Evolutionary conservation across 2,329 filamentous ascomycete species (phyloP).

Genomic region (Sarocladiaceae sp.): DNA sequence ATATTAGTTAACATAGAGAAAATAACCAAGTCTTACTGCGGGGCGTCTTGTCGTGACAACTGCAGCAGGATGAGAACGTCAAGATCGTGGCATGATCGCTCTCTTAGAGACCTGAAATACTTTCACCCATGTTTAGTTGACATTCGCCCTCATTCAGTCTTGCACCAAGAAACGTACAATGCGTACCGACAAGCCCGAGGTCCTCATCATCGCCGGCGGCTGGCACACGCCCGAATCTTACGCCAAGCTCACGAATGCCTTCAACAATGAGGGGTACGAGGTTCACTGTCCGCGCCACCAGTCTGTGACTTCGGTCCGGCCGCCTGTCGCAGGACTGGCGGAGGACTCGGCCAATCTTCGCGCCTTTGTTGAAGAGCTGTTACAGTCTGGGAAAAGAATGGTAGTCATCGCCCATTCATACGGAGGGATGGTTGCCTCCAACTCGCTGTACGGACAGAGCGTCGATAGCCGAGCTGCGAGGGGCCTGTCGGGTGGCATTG

Average conservation of each 20-base stretch:
- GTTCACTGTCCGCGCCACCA: conserved; percentile 6
- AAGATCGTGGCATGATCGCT: too few species aligned
- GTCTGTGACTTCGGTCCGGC: neutral
- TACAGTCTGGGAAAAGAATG: neutral
- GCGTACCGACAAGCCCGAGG: neutral
- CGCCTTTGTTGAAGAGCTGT: neutral
- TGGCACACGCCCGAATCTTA: conserved; percentile 7
- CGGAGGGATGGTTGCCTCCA: conserved; percentile 4
- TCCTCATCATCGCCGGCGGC: conserved; percentile 7
- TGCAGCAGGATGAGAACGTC: too few species aligned
- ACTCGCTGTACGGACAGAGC: neutral
- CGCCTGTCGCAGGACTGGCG: neutral
- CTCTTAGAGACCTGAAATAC: too few species aligned
- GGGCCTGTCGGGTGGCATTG: neutral
- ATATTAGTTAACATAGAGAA: too few species aligned
- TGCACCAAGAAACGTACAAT: neutral
- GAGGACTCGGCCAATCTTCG: neutral
- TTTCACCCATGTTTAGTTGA: too few species aligned
- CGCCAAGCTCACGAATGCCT: neutral
- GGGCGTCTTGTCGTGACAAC: too few species aligned
- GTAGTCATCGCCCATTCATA: conserved; percentile 6
- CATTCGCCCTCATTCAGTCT: too few species aligned
- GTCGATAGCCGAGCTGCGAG: neutral
- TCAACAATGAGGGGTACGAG: conserved; percentile 4
- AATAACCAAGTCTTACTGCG: too few species aligned